phyloP scores from a whole-genome alignment of 495 filamentous ascomycete species.

The Choiromyces venosus region DNA sequence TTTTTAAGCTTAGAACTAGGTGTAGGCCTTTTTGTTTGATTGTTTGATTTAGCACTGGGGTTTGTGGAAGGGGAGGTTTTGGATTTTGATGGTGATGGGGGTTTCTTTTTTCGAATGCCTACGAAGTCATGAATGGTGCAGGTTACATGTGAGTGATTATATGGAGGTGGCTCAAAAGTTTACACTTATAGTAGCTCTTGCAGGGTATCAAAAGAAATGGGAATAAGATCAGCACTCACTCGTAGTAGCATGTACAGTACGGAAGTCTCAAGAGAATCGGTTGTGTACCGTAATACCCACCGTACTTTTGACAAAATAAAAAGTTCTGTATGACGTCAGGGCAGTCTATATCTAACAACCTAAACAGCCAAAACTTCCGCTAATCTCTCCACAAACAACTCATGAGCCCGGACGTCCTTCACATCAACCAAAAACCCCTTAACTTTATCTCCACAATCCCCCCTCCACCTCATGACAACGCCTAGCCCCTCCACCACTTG shows the following conservation, averaged over 20 bases:
- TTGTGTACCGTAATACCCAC: not conserved
- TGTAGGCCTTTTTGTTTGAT: not conserved
- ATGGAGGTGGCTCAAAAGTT: too few species aligned
- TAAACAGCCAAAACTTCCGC: conserved; percentile 3
- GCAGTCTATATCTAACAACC: not conserved
- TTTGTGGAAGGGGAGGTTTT: not conserved
- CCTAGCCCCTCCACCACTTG: conserved; percentile 41
- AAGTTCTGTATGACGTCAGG: not conserved
- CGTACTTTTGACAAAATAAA: not conserved
- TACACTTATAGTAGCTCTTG: not conserved
- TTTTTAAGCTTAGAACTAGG: not conserved
- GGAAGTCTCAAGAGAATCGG: not conserved
- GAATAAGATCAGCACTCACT: not conserved
- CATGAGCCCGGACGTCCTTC: conserved; percentile 4
- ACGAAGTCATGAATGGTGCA: not conserved
- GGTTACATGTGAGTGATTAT: not conserved
- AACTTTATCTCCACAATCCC: conserved; percentile 14
- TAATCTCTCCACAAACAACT: conserved; percentile 12
- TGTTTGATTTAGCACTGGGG: not conserved
- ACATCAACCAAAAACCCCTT: conserved; percentile 8
- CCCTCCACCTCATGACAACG: conserved; percentile 30
- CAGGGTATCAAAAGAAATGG: not conserved
- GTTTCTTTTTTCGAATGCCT: not conserved
- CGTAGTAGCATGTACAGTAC: too few species aligned
- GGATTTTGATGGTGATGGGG: not conserved